These are phyloP conservation scores for Fusarium sp. DNA, from an alignment of 2,329 filamentous ascomycete genomes.

Conservation along the genomic window DNA sequence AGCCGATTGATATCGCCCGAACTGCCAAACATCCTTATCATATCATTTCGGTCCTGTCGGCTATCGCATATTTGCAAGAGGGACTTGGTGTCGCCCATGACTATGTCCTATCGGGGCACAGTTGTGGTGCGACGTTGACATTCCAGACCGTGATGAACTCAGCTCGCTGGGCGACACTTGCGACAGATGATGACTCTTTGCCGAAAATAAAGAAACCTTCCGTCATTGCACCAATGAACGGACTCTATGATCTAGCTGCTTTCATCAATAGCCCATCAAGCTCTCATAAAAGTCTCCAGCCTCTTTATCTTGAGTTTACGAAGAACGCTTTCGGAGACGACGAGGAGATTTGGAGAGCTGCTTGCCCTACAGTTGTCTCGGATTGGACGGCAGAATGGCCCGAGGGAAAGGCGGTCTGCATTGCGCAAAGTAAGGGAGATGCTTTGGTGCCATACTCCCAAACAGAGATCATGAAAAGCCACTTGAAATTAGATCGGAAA, in stretches of 20 bases:
- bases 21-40: conserved; percentile 8
- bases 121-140: neutral
- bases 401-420: neutral
- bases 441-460: neutral
- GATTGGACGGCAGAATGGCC: conserved; percentile 3
- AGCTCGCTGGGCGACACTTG: neutral
- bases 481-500: neutral
- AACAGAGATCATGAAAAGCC: neutral
- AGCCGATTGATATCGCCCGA: neutral
- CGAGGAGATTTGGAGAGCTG: neutral
- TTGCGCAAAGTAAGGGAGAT: conserved; percentile 1
- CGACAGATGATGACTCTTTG: neutral
- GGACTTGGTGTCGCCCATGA: neutral
- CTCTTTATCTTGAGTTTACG: neutral
- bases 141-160: neutral
- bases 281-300: neutral
- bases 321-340: conserved; percentile 10
- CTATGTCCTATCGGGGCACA: neutral
- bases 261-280: neutral
- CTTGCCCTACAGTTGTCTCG: neutral
- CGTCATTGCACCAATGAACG: neutral
- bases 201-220: neutral
- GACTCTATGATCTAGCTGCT: neutral
- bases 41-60: neutral
- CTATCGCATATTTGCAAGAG: conserved; percentile 1